Percentiles rank a stretch among this genome's conserved stretches.
These are phyloP conservation scores for Epichloe hybrida DNA, from an alignment of 2,329 filamentous ascomycete genomes.

Conservation along the genomic window DNA sequence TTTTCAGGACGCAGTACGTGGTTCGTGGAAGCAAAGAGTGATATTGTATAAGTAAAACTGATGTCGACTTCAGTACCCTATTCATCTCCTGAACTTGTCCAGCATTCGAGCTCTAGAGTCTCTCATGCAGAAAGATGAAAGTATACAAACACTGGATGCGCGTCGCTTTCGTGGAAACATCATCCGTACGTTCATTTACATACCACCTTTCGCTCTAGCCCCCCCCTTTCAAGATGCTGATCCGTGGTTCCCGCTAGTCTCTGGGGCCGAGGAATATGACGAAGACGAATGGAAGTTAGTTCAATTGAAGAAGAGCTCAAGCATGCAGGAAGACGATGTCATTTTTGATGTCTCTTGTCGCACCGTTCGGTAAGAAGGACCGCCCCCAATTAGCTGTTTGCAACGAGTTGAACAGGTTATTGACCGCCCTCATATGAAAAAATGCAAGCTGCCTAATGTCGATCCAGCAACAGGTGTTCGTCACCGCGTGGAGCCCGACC, in stretches of 20 bases:
- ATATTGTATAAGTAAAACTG: background rate
- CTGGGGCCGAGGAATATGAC: constrained; percentile 48
- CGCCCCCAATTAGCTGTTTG: background rate
- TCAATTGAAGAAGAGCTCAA: constrained; percentile 35
- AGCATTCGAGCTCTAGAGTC: constrained; percentile 49
- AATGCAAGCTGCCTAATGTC: constrained; percentile 59
- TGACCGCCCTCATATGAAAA: constrained; percentile 10
- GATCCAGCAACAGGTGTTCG: constrained; percentile 45
- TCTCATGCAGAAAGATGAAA: constrained; percentile 37
- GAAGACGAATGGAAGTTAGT: constrained; percentile 59
- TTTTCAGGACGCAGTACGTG: constrained; percentile 55
- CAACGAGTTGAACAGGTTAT: background rate
- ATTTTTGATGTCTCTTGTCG: constrained; percentile 47
- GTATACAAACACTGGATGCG: constrained; percentile 40
- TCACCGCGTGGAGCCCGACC: constrained; percentile 42
- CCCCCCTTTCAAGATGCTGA: constrained; percentile 1
- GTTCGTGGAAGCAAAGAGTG: background rate
- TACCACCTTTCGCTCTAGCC: background rate
- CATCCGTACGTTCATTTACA: constrained; percentile 32
- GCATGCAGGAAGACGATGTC: constrained; percentile 6
- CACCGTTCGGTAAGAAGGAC: constrained; percentile 40
- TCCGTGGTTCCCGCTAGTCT: constrained; percentile 27
- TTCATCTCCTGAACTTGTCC: constrained; percentile 53
- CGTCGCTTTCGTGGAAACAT: constrained; percentile 60
- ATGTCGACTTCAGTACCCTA: constrained; percentile 40